A percentile compares a stretch with the other conserved stretches of the same genome.
Evolutionary conservation across 1,284 basidiomycete species (phyloP).

Genomic region (Leccinum variabile): DNA sequence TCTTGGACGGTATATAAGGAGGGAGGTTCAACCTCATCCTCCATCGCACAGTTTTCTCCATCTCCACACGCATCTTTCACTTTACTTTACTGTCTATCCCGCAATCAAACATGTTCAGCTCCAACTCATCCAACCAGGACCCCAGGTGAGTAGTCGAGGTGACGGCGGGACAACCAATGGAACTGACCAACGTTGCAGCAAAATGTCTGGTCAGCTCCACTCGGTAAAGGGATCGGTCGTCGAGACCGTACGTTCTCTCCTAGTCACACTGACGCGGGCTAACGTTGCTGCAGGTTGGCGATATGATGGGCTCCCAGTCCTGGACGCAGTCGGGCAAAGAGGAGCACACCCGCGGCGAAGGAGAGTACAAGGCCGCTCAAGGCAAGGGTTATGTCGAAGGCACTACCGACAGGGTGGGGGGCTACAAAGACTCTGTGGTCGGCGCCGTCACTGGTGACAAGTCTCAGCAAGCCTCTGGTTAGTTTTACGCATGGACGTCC

Average conservation of each 20-base stretch:
- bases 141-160: constrained; percentile 27
- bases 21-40: background rate
- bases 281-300: constrained; percentile 41
- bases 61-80: background rate
- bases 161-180: accelerated
- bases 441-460: constrained; percentile 69
- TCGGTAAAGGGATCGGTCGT: constrained; percentile 60
- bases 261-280: background rate
- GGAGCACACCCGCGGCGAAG: constrained; percentile 66
- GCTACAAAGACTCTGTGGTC: constrained; percentile 67
- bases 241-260: constrained; percentile 44
- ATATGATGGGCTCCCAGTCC: constrained; percentile 44
- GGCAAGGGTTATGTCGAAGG: constrained; percentile 60
- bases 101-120: constrained; percentile 11
- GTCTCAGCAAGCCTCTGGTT: constrained; percentile 55
- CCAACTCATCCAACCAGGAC: constrained; percentile 24
- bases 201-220: constrained; percentile 62
- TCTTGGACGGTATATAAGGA: constrained; percentile 31
- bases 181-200: constrained; percentile 39
- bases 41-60: constrained; percentile 10
- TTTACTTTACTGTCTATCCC: background rate
- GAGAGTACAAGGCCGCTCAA: constrained; percentile 56
- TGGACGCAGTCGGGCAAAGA: constrained; percentile 61
- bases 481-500: constrained; percentile 16
- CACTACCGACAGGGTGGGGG: constrained; percentile 53